Evolutionary conservation across 1,139 yeast genomes (phyloP).

Genomic region (Taphrina betulina): DNA sequence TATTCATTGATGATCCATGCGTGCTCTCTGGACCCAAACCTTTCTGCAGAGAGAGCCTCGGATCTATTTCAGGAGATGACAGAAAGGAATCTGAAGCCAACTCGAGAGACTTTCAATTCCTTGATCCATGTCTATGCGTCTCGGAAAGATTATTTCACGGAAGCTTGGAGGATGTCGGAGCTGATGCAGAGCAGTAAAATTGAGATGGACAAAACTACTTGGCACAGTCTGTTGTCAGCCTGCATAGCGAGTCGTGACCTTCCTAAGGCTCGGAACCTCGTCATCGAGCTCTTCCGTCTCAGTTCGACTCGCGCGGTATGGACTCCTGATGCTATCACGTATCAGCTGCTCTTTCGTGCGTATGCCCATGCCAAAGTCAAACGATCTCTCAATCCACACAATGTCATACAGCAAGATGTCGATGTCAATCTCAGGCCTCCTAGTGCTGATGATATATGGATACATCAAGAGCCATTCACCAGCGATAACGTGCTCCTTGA

Average conservation of each 20-base stretch:
- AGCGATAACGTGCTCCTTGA: slow-evolving; percentile 18
- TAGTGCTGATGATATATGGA: neutral
- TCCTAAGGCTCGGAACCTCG: slow-evolving; percentile 27
- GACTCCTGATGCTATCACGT: slow-evolving; percentile 27
- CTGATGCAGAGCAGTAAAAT: slow-evolving; percentile 14
- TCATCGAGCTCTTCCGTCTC: slow-evolving; percentile 10
- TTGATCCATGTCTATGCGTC: slow-evolving; percentile 32
- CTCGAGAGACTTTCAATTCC: slow-evolving; percentile 32
- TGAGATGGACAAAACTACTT: slow-evolving; percentile 28
- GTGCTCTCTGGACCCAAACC: slow-evolving; percentile 21
- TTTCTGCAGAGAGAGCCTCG: slow-evolving; percentile 33
- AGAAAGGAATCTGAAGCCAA: slow-evolving; percentile 29
- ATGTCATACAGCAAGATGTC: slow-evolving; percentile 1
- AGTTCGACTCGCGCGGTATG: slow-evolving; percentile 3
- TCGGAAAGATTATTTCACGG: slow-evolving; percentile 34
- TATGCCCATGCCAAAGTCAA: slow-evolving; percentile 31
- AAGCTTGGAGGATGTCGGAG: slow-evolving; percentile 34
- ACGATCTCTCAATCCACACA: neutral
- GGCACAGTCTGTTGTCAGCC: slow-evolving; percentile 29
- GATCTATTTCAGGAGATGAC: slow-evolving; percentile 32
- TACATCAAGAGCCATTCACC: slow-evolving; percentile 18
- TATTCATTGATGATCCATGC: slow-evolving; percentile 34
- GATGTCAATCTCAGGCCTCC: neutral
- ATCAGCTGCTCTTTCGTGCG: slow-evolving; percentile 30
- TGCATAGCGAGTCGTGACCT: slow-evolving; percentile 27